Base-by-base conservation (phyloP, 2,329 filamentous ascomycete species). In the Trichophaea hybrida region DNA sequence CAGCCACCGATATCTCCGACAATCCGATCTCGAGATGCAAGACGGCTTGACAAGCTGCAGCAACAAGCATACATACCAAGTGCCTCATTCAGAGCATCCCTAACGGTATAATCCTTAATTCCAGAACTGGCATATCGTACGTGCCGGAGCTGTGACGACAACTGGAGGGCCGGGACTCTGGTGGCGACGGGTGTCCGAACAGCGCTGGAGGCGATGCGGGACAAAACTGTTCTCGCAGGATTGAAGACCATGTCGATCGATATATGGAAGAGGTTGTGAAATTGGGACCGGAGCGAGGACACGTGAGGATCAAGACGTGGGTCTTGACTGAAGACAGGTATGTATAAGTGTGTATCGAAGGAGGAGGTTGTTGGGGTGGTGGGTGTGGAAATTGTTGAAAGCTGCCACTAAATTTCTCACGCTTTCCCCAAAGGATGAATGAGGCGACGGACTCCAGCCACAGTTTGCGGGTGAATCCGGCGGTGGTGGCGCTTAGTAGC, bases 41-140 rank as follows among this genome's bases (percentile, higher is more conserved):
- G 24, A 5, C 37, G 10, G 4, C 37, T 54, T 38, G 24, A 54
- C 33, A 40, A 59, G 57, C 34, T 43, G 35, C 24, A 60, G 10
- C 2, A 57, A 10, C 24, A 17, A 15, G 7, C 7, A 8, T n/a
- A 62, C 61, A 17, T 64, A 66, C 80, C 89, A 72, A 98, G 84
- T 62, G 93, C 93, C 79, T 98, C 91, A 74, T 98, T 98, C 72
- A 98, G 79, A 62, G 93, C 93, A 73, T 98, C 93, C 77, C 93
- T 83, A 71, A 98, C 93, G 49, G 93, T 95, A 54, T 61, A 63
- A 44, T 65, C 64, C n/a, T 55, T 60, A 37, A 61, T 58, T 32
- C 61, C 61, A 10, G 63, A 40, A 24, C 59, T 66, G 17, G 58
- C 51, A 54, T 61, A 62, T 34, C 61, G 50, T 51, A 58, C 61